Base-by-base conservation (phyloP, 148 eudicot genomes). In the Polygonum maritimum region DNA sequence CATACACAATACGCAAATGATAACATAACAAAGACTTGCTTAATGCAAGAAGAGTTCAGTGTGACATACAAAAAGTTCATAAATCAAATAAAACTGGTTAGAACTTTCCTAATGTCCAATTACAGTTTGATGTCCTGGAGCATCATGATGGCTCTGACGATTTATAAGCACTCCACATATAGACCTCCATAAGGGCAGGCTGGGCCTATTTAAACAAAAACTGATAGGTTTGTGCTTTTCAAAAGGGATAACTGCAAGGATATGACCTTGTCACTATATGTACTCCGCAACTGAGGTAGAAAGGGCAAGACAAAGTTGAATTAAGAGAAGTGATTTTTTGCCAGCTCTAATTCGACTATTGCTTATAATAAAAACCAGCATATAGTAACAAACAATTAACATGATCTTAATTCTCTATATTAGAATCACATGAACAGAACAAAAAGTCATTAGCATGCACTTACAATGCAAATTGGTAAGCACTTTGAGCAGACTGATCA, bases 381-480 rank as follows among this genome's bases (percentile, higher is more conserved):
- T 60, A 11, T 3, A 6, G 69, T 60, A 60, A 60, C 38, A 60
- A 26, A 26, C 4, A 26, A 31, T 31, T 3, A 26, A 26, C 55
- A 9, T 51, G n/a, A 51, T 14, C 55, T n/a, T 51, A 51, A 55
- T 55, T 55, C 62, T 19, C 67, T 74, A 54, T 35, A 45, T 6
- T n/a, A 62, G 26, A 69, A n/a, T 62, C 44, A 67, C 22, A 33
- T 11, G 31, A 74, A 74, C 19, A 18, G 40, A 74, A 74, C 22
- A 36, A 54, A 14, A 48, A 21, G 47, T 60, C 14, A 45, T 60
- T 33, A 38, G 72, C 12, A 55, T 49, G 39, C 40, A 81, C 97
- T 90, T 84, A 94, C 98, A 52, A 18, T 86, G 96, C 81, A 86
- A 58, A 82, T 88, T 90, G 79, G 94, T 81, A 52, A 94, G 87